A percentile compares a stretch with the other conserved stretches of the same genome.
Conservation (phyloP, 345 rosid genomes). For the thale cress (Arabidopsis thaliana) region DNA sequence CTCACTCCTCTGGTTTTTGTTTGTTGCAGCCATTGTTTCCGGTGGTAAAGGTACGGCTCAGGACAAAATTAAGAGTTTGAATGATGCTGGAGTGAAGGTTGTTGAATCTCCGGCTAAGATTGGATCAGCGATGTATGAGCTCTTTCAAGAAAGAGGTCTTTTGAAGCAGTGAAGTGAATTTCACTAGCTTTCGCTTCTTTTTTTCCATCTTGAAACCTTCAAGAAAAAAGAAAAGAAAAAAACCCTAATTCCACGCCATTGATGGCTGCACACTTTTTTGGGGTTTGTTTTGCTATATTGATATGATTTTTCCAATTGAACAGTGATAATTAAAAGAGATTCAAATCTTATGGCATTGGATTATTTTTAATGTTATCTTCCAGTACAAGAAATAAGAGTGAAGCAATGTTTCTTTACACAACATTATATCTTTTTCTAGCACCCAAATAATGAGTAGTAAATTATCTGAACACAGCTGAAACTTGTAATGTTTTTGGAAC, state of each 20-base stretch:
- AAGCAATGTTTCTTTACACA: no score
- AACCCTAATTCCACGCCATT: conserved; percentile 36
- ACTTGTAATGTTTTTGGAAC: not conserved
- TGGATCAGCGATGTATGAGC: conserved; percentile 79
- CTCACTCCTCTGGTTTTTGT: conserved; percentile 15
- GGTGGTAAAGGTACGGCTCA: conserved; percentile 99
- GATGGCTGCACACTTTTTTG: conserved; percentile 35
- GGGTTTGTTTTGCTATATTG: conserved; percentile 33
- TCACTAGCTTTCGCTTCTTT: conserved; percentile 32
- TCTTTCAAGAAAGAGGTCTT: conserved; percentile 85
- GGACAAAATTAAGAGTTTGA: conserved; percentile 83
- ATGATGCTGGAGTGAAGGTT: conserved; percentile 93
- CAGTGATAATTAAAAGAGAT: conserved; percentile 23
- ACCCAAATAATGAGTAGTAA: not conserved
- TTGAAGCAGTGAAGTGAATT: conserved; percentile 48
- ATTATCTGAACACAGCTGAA: not conserved
- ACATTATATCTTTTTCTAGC: not conserved
- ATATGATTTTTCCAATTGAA: conserved; percentile 19
- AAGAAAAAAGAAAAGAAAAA: conserved; percentile 5
- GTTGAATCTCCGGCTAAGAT: conserved; percentile 97
- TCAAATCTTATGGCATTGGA: not conserved
- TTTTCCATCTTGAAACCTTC: conserved; percentile 14
- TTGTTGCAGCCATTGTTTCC: conserved; percentile 82
- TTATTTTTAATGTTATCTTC: not conserved
- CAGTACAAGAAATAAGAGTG: not conserved